phyloP scores from a whole-genome alignment of 2,329 filamentous ascomycete genomes.

The Ophiocordyceps camponoti-rufipedis region DNA sequence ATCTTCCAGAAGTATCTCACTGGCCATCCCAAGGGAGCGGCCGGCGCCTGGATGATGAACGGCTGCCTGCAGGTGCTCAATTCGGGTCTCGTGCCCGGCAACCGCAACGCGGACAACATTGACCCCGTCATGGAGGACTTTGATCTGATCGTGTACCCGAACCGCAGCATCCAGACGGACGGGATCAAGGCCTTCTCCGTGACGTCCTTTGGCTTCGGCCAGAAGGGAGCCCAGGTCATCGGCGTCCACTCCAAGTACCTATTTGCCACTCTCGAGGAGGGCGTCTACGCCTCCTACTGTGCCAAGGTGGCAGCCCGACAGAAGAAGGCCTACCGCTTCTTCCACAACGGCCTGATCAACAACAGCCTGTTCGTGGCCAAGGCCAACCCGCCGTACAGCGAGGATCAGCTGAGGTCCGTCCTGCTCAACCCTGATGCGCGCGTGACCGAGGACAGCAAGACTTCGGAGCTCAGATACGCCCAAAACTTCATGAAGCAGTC shows the following conservation, averaged over 20 bases:
- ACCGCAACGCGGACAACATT: conserved; percentile 95
- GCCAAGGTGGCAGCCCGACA: conserved; percentile 80
- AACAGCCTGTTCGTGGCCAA: conserved; percentile 97
- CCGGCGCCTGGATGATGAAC: conserved; percentile 99
- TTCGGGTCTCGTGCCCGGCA: conserved; percentile 82
- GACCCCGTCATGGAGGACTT: conserved; percentile 95
- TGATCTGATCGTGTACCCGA: conserved; percentile 94
- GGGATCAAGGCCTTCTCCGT: conserved; percentile 97
- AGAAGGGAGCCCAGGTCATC: conserved; percentile 95
- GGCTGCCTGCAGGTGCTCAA: conserved; percentile 92
- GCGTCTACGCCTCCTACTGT: conserved; percentile 67
- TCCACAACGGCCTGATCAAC: conserved; percentile 96
- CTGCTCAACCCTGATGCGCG: conserved; percentile 90
- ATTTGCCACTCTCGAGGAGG: conserved; percentile 79
- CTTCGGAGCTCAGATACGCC: conserved; percentile 57
- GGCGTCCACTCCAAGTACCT: conserved; percentile 95
- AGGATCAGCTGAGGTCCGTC: conserved; percentile 69
- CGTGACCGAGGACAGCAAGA: conserved; percentile 73
- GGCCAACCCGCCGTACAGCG: conserved; percentile 73
- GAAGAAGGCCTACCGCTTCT: conserved; percentile 97
- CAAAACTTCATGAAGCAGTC: conserved; percentile 47
- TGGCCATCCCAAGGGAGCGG: conserved; percentile 96
- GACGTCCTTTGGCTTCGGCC: conserved; percentile 96
- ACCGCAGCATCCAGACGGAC: conserved; percentile 87
- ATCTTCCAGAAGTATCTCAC: conserved; percentile 99